These are phyloP conservation scores for Isabelozyma pseudorhagii DNA, from an alignment of 805 yeast genomes.

Conservation along the genomic window DNA sequence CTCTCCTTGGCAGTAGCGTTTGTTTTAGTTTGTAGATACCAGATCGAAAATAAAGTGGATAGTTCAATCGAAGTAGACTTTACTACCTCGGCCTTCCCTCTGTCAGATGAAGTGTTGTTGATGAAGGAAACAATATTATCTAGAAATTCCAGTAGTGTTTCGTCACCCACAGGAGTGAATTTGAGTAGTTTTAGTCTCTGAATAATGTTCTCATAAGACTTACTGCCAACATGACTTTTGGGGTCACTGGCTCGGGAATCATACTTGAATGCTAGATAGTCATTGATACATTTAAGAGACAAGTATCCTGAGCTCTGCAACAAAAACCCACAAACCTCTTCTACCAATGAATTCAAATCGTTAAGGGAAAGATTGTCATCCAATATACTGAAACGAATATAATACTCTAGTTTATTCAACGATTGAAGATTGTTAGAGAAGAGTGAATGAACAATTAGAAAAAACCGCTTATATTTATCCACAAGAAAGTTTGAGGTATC, in stretches of 20 bases:
- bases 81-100: not conserved
- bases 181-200: conserved; percentile 7
- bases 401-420: conserved; percentile 13
- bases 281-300: conserved; percentile 15
- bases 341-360: conserved; percentile 9
- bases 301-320: conserved; percentile 6
- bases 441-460: conserved; percentile 4
- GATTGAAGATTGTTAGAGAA: not conserved
- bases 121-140: not conserved
- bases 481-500: not conserved
- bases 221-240: not conserved
- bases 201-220: not conserved
- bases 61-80: not conserved
- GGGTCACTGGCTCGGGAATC: conserved; percentile 1
- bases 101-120: not conserved
- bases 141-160: not conserved
- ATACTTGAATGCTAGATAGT: conserved; percentile 8
- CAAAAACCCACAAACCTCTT: conserved; percentile 8
- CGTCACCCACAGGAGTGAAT: conserved; percentile 1
- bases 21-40: not conserved
- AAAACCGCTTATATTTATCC: conserved; percentile 3
- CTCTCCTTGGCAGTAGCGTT: not conserved
- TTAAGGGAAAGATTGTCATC: conserved; percentile 11
- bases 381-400: conserved; percentile 10
- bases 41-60: not conserved